Evolutionary conservation across 495 filamentous ascomycete genomes (phyloP).

Genomic region (Podospora bellae-mahoneyi): DNA sequence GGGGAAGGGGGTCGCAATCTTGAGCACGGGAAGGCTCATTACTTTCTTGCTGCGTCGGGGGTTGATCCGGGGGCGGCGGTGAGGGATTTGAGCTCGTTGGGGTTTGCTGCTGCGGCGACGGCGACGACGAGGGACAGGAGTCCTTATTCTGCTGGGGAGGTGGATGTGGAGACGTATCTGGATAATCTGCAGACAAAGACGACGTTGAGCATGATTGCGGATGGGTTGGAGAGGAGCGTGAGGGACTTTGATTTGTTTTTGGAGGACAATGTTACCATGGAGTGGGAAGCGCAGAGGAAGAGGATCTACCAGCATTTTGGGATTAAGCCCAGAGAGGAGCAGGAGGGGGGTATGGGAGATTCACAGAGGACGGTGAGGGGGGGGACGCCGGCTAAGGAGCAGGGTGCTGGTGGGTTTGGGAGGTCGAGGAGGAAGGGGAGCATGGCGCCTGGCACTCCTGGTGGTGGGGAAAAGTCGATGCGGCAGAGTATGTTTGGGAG

Average conservation of each 20-base stretch:
- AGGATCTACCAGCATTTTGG: conserved; percentile 96
- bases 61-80: conserved; percentile 73
- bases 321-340: conserved; percentile 62
- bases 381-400: conserved; percentile 45
- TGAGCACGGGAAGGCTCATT: conserved; percentile 68
- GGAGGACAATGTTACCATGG: conserved; percentile 88
- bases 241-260: conserved; percentile 89
- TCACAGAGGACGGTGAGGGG: conserved; percentile 43
- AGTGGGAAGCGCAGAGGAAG: conserved; percentile 91
- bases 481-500: conserved; percentile 66
- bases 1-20: conserved; percentile 42
- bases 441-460: conserved; percentile 27
- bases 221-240: conserved; percentile 79
- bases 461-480: conserved; percentile 36
- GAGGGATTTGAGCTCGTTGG: conserved; percentile 65
- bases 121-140: neutral
- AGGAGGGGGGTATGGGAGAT: conserved; percentile 28
- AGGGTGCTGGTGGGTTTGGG: conserved; percentile 41
- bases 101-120: conserved; percentile 30
- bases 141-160: conserved; percentile 46
- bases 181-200: conserved; percentile 83
- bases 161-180: conserved; percentile 80
- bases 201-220: conserved; percentile 83
- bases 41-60: conserved; percentile 86
- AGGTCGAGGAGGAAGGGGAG: conserved; percentile 50